Evolutionary conservation across 2,329 filamentous ascomycete genomes (phyloP), one percentile per base, ranked within the genome.

Genomic region (Teratosphaeria pseudoeucalypti): DNA sequence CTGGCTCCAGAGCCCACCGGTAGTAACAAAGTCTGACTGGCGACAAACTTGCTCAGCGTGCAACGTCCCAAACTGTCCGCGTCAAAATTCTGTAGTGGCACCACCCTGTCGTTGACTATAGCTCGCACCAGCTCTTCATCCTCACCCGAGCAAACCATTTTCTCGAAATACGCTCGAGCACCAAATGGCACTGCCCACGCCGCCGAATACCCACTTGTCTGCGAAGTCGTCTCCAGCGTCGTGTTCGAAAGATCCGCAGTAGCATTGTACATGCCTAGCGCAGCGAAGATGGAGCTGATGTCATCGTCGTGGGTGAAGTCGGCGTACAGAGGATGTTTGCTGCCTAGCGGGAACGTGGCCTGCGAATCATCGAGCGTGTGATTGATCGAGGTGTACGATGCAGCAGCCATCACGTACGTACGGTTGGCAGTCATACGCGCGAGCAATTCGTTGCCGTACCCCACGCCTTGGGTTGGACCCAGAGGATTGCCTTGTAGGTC

Each of bases 291-390:
- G 7, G 82, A 81, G 34, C 83, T 84, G 84, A 96, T 90, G 69
- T 88, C 85, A 72, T 95, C 96, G 74, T 96, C 92, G 73, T 96
- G 92, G 63, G 85, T 89, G 70, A 96, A 96, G 74, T 96, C 92
- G 0, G 90, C 90, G 69, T 94, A 96, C 1, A 96, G 75, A 14
- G 37, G 37, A 12, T 43, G 16, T 11, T 81, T 66, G 34, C 73
- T 72, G 29, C 74, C 79, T 0, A 95, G 76, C 0, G 92, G 91
- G 68, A 96, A 96, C 0, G 88, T 92, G 7, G 74, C 70, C 0
- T 81, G 75, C 60, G 84, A 78, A 4, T 76, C 76, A 71, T 95
- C 89, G 0, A 96, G 80, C 0, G 91, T 95, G 39, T 76, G 78
- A 72, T 96, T 96, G 6, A 86, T 89, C 57, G 79, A 84, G 0